Base-by-base conservation (phyloP, 2,329 filamentous ascomycete genomes). In the Cercospora sesami region DNA sequence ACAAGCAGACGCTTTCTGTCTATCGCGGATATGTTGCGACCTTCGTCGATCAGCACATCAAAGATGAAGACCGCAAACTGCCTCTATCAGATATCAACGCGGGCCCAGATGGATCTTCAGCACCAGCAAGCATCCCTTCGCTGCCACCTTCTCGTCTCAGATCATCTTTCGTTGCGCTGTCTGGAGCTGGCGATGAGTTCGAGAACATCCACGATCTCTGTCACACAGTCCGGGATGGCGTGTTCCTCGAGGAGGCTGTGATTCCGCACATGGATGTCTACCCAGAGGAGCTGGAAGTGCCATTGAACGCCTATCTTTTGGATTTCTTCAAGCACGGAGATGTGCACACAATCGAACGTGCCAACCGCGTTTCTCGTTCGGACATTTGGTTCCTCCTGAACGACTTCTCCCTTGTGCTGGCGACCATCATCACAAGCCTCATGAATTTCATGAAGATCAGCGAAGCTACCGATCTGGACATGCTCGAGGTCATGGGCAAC, bases 311-410 rank as follows among this genome's bases (percentile, higher is more conserved):
- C 0, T 91, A 91, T 74, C 79, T 94, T 0, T 87, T 90, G 68
- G 90, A 94, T 77, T 94, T 93, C 79, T 93, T 87, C 83, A 91
- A 88, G 78, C 89, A 94, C 73, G 91, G 90, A 3, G 86, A 90
- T 74, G 77, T 89, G 23, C 76, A 82, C 1, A 85, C 87, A 0
- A 80, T 94, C 2, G 85, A 86, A 12, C 80, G 78, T 0, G 89
- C 88, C 31, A 94, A 94, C 75, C 83, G 85, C 2, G 88, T 94
- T 74, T 86, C 86, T 55, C 80, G 81, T 1, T 86, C 86, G 4
- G 89, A 93, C 58, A 83, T 92, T 8, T 94, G 91, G 91, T 93
- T 90, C 73, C 75, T 85, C 1, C 82, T 93, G 2, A 91, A 92
- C 68, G 77, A 90, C 74, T 89, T 89, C 76, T 88, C 86, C 14